phyloP scores from a whole-genome alignment of 2,329 filamentous ascomycete species.

The Xylariaceae sp. region DNA sequence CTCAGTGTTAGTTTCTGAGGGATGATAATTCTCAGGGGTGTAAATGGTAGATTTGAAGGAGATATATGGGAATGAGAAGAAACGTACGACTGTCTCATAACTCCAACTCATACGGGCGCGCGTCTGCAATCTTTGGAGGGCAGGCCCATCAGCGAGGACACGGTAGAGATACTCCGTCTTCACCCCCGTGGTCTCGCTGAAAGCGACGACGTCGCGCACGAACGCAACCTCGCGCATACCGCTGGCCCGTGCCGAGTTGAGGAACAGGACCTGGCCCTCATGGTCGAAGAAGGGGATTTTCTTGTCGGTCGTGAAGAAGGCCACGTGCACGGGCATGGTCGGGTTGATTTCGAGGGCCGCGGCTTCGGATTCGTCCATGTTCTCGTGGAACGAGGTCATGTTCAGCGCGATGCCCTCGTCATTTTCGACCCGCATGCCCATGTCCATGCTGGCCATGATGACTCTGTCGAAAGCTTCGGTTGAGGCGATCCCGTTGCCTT shows the following conservation, averaged over 20 bases:
- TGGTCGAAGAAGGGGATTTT: constrained; percentile 4
- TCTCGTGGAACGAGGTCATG: background rate
- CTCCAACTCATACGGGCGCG: constrained; percentile 6
- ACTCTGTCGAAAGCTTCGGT: constrained; percentile 13
- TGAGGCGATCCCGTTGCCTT: background rate
- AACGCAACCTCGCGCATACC: constrained; percentile 10
- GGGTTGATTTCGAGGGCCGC: background rate
- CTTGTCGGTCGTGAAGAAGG: constrained; percentile 8
- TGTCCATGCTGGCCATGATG: constrained; percentile 7
- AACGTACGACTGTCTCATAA: constrained; percentile 8
- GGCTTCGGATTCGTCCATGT: too few species aligned
- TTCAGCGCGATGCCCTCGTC: background rate
- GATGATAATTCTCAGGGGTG: background rate
- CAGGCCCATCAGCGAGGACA: constrained; percentile 7
- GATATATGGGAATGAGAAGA: too few species aligned
- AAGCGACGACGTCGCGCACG: constrained; percentile 7
- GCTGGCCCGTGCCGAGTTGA: background rate
- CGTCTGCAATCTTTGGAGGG: constrained; percentile 1
- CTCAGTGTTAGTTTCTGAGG: constrained; percentile 1
- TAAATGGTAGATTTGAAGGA: background rate
- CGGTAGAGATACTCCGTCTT: constrained; percentile 12
- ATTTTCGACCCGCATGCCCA: constrained; percentile 4
- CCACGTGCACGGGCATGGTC: constrained; percentile 2
- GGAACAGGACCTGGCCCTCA: constrained; percentile 9
- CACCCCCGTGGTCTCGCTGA: background rate